Conservation (phyloP, 2,329 filamentous ascomycete genomes). For the Ciborinia camelliae region DNA sequence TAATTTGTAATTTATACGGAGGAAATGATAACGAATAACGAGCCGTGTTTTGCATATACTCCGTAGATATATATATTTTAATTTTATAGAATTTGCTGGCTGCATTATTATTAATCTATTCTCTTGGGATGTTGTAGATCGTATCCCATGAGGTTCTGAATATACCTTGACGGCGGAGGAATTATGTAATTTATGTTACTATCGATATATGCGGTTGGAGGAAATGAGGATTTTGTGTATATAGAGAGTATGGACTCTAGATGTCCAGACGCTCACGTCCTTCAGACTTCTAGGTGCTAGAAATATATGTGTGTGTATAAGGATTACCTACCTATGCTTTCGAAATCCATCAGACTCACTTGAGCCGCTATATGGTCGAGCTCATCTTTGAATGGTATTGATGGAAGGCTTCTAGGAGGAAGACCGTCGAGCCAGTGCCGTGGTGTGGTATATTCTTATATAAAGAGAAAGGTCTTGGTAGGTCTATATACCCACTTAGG, state of each 20-base stretch:
- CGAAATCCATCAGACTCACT: not conserved
- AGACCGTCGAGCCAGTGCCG: not conserved
- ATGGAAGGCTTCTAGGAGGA: not conserved
- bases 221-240: not conserved
- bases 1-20: no score
- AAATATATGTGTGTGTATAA: not conserved
- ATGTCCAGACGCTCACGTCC: no score
- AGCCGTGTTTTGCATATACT: no score
- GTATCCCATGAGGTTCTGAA: conserved; percentile 3
- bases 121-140: conserved; percentile 2
- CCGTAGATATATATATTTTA: no score
- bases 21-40: not conserved
- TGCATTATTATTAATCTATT: not conserved
- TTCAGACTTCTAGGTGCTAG: not conserved
- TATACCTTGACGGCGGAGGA: not conserved
- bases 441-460: not conserved
- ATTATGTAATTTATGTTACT: no score
- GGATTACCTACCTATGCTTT: not conserved
- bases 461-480: conserved; percentile 2
- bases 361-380: not conserved
- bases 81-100: no score
- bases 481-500: no score
- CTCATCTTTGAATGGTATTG: not conserved
- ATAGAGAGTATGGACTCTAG: not conserved
- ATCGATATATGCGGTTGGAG: not conserved